Evolutionary conservation across 176 grass and related monocot species (phyloP), one percentile per base, ranked within the genome.

Genomic region (Oropetium thomaeum): DNA sequence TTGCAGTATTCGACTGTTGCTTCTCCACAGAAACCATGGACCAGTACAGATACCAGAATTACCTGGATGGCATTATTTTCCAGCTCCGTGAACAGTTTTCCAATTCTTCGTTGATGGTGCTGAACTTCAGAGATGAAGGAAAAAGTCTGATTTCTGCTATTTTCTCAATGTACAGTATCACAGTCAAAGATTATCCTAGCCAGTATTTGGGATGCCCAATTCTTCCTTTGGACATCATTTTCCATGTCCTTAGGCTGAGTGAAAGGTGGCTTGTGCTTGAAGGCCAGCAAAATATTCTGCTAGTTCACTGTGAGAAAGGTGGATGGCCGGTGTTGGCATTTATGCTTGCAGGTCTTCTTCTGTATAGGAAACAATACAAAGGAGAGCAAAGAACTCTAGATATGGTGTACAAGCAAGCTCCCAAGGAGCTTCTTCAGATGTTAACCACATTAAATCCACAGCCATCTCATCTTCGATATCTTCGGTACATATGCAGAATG

Each of bases 401-500:
- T 82, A 94, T 94, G 86, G 89, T 98, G 65, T 94, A 98, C 41
- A 98, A 92, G 79, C 91, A 94, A 78, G 95, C 86, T 67, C 91
- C 95, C 1, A 98, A 85, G 74, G 95, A 94, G 70, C 78, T 91
- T 70, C 86, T 98, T 81, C 88, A 89, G 41, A 48, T 93, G 52
- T 83, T 87, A 76, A 85, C 84, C 57, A 70, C 81, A 28, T 48
- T 98, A 69, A 98, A 98, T 69, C 91, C 95, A 5, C 84, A 90
- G 40, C 73, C 90, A 15, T 98, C 91, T 39, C 95, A 98, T 83
- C 40, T 94, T 80, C 90, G 95, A 61, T 98, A 98, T 75, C 81
- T 98, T 58, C 84, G 87, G 19, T 98, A 98, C 70, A 87, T 94
- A 52, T 79, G 78, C 43, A 94, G 54, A 85, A 85, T 93, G 75